Evolutionary conservation across 2,329 filamentous ascomycete species (phyloP).

Genomic region (Xylariaceae sp.): DNA sequence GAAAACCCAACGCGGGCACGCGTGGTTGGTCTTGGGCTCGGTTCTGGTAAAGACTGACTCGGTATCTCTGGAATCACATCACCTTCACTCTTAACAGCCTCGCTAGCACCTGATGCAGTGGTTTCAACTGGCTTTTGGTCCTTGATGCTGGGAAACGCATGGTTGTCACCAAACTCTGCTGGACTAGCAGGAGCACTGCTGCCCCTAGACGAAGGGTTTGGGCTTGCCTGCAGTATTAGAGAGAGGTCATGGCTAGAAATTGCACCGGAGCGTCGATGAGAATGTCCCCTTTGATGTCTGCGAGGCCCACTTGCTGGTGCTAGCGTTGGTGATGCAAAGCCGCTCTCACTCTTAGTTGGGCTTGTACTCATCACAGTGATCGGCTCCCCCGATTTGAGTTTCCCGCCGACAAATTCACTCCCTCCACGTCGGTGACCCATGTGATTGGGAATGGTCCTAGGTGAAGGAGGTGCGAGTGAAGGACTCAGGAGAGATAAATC

Average conservation of each 20-base stretch:
- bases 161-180: conserved; percentile 51
- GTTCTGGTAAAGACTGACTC: conserved; percentile 37
- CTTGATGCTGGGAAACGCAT: conserved; percentile 33
- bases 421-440: conserved; percentile 81
- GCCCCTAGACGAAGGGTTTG: conserved; percentile 56
- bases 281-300: conserved; percentile 69
- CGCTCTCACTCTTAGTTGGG: conserved; percentile 69
- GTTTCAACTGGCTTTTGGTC: conserved; percentile 21
- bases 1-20: conserved; percentile 81
- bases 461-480: conserved; percentile 61
- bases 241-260: conserved; percentile 85
- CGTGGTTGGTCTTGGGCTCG: conserved; percentile 44
- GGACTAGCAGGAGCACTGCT: conserved; percentile 72
- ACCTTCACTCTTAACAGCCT: conserved; percentile 37
- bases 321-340: conserved; percentile 63
- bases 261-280: conserved; percentile 80
- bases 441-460: conserved; percentile 58
- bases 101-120: conserved; percentile 23
- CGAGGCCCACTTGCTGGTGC: conserved; percentile 55
- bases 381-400: conserved; percentile 62
- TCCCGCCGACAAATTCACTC: conserved; percentile 87
- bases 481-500: conserved; percentile 56
- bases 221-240: conserved; percentile 66
- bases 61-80: conserved; percentile 29
- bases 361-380: conserved; percentile 71